Base-by-base conservation (phyloP, 2,329 filamentous ascomycete species). In the Erysiphe neolycopersici region DNA sequence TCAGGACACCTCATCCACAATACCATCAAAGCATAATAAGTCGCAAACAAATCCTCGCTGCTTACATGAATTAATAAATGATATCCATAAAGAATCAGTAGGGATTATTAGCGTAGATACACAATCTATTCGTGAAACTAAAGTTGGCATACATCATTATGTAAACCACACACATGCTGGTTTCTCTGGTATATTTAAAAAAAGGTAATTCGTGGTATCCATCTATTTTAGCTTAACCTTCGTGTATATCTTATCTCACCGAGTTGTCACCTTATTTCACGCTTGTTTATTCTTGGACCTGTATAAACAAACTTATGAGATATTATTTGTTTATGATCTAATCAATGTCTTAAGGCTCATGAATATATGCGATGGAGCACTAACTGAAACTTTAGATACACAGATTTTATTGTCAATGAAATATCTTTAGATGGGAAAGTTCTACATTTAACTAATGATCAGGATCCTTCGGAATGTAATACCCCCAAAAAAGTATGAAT, bases 361-460 rank as follows among this genome's bases (percentile, higher is more conserved):
- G 11, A 36, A 3, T 17, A n/a, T 11, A 9, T 17, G 17, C 33
- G 13, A 36, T n/a, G 18, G 16, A 38, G 38, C 43, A 41, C 26
- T 42, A 46, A 42, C 45, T 16, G 29, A 17, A 32, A 14, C 14
- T 16, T 12, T 43, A 73, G 73, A 56, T 82, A 80, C 55, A 79
- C 75, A 9, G 77, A 82, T 56, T 82, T 82, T 56, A 55, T 79
- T 50, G 77, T 82, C 52, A 79, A 81, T 53, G 77, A 82, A 58
- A 77, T 82, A 48, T 58, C 68, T 9, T 66, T 68, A 3, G 65
- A 68, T 52, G 76, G 76, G 26, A 56, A 68, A 48, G 73, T 80
- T 22, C 55, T 76, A 44, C 74, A 79, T 58, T 60, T 81, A 45
- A 65, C 58, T 42, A 64, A 62, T 44, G 50, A 52, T 29, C 32